Percentiles rank a stretch among this genome's conserved stretches.
Evolutionary conservation across 805 yeast species (phyloP).

Genomic region (Myxozyma vanderwaltii): DNA sequence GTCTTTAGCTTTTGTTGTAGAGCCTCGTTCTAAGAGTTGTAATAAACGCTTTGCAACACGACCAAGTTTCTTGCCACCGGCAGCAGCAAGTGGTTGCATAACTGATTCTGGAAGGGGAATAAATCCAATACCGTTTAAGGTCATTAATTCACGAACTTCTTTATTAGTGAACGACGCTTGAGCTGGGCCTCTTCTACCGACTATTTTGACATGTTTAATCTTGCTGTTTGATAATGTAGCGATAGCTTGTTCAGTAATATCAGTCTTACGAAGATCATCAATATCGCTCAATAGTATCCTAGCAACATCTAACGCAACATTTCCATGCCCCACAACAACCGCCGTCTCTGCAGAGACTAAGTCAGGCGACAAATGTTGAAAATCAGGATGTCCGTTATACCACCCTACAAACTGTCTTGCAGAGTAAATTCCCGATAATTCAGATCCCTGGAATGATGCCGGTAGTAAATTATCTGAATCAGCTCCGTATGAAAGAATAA

Average conservation of each 20-base stretch:
- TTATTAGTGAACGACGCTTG: constrained; percentile 81
- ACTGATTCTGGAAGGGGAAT: constrained; percentile 47
- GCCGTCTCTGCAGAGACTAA: constrained; percentile 64
- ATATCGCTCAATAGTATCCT: constrained; percentile 68
- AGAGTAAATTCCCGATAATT: constrained; percentile 63
- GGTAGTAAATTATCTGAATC: constrained; percentile 55
- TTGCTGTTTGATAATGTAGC: constrained; percentile 52
- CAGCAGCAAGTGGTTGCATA: constrained; percentile 36
- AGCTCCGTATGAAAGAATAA: constrained; percentile 81
- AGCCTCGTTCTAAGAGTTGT: constrained; percentile 60
- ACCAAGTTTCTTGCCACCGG: constrained; percentile 42
- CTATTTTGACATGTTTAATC: constrained; percentile 67
- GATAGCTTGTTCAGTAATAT: constrained; percentile 66
- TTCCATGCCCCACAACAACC: constrained; percentile 92
- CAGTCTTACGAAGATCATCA: constrained; percentile 66
- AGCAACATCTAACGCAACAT: constrained; percentile 91
- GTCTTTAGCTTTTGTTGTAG: constrained; percentile 39
- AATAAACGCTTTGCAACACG: constrained; percentile 67
- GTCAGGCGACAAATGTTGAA: constrained; percentile 54
- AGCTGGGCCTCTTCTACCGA: constrained; percentile 82
- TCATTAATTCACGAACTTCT: constrained; percentile 83
- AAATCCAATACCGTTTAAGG: constrained; percentile 56
- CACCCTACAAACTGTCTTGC: constrained; percentile 91
- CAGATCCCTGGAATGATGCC: constrained; percentile 58
- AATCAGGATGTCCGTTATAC: constrained; percentile 89